These are phyloP conservation scores for Cyberlindnera lachancei DNA, from an alignment of 805 yeast genomes.

Conservation along the genomic window DNA sequence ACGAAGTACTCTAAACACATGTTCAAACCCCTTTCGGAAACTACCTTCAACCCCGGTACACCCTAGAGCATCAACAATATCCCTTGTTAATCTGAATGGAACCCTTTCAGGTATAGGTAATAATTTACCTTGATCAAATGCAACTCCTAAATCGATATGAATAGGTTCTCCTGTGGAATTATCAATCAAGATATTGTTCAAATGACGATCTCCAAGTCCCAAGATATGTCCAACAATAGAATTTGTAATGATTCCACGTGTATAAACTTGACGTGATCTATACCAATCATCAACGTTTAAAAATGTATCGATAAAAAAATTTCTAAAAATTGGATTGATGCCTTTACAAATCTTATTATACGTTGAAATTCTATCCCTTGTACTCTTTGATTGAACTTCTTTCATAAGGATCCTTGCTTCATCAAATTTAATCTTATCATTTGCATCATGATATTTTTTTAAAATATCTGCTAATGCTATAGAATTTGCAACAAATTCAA, in stretches of 20 bases:
- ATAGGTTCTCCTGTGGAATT: slow-evolving; percentile 80
- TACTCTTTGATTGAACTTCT: slow-evolving; percentile 39
- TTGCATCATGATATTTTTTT: slow-evolving; percentile 52
- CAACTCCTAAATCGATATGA: slow-evolving; percentile 93
- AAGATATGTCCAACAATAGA: slow-evolving; percentile 83
- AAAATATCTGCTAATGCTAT: slow-evolving; percentile 63
- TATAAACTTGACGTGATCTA: slow-evolving; percentile 51
- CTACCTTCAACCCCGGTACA: slow-evolving; percentile 76
- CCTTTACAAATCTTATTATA: slow-evolving; percentile 41
- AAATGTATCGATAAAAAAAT: slow-evolving; percentile 64
- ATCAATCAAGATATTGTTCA: slow-evolving; percentile 85
- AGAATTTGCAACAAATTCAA: slow-evolving; percentile 83
- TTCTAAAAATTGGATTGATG: slow-evolving; percentile 60
- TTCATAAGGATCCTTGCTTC: slow-evolving; percentile 63
- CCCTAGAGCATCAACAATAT: slow-evolving; percentile 90
- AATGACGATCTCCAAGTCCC: slow-evolving; percentile 94
- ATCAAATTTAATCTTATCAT: slow-evolving; percentile 40
- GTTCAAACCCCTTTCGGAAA: slow-evolving; percentile 66
- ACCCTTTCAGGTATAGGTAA: slow-evolving; percentile 87
- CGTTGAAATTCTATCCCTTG: slow-evolving; percentile 33
- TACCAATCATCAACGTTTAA: slow-evolving; percentile 71
- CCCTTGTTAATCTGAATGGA: slow-evolving; percentile 87
- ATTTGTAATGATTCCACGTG: slow-evolving; percentile 73
- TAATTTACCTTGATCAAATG: slow-evolving; percentile 87
- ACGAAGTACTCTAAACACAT: slow-evolving; percentile 61